phyloP scores from a whole-genome alignment of 352 stramenopile species.

The Globisporangium cylindrosporum region DNA sequence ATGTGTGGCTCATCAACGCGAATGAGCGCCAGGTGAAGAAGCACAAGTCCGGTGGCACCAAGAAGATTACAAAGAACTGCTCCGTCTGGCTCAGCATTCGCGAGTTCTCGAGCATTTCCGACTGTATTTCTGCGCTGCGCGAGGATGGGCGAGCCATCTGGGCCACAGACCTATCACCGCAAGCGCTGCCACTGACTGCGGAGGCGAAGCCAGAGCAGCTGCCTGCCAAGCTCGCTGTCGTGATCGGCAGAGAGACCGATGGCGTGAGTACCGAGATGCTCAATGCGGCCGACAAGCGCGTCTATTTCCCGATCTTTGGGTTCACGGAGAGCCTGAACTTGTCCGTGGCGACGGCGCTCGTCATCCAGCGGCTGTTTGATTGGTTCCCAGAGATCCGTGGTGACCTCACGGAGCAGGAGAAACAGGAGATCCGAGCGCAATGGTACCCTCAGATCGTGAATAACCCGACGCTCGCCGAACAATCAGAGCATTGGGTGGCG shows the following conservation, averaged over 20 bases:
- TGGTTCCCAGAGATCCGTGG: conserved; percentile 69
- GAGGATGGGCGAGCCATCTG: conserved; percentile 78
- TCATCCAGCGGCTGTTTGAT: conserved; percentile 86
- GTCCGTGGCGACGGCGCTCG: conserved; percentile 90
- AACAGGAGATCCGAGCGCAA: conserved; percentile 42
- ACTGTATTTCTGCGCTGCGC: conserved; percentile 73
- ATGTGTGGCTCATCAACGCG: conserved; percentile 82
- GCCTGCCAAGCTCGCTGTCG: conserved; percentile 86
- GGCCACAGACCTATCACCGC: conserved; percentile 87
- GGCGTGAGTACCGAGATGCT: conserved; percentile 91
- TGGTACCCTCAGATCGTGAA: conserved; percentile 67
- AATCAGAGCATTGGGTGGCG: conserved; percentile 52
- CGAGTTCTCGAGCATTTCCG: conserved; percentile 80
- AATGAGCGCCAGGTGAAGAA: conserved; percentile 69
- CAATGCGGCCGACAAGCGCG: conserved; percentile 73
- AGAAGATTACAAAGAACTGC: conserved; percentile 83
- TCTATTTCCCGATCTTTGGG: conserved; percentile 92
- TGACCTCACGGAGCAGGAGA: conserved; percentile 46
- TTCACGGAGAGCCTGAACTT: conserved; percentile 95
- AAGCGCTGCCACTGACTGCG: conserved; percentile 47
- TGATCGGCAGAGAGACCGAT: conserved; percentile 92
- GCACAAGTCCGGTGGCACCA: conserved; percentile 49
- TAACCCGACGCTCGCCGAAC: conserved; percentile 59
- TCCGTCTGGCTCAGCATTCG: conserved; percentile 82
- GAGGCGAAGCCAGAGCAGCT: conserved; percentile 53